Conservation (phyloP, 495 filamentous ascomycete species). For the Haplographium delicatum region DNA sequence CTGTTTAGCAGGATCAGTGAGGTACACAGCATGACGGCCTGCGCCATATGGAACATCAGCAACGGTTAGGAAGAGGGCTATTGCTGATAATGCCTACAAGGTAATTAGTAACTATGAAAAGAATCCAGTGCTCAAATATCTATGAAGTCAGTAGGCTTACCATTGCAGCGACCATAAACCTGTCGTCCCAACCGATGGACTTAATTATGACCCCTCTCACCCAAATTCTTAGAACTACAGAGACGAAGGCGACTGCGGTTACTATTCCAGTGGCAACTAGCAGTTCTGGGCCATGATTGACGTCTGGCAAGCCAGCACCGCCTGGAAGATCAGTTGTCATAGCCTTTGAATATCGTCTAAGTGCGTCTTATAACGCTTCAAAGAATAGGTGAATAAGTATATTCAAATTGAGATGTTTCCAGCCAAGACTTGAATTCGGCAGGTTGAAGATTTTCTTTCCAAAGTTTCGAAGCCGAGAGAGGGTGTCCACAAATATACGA, state of each 20-base stretch:
- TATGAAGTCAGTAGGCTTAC: constrained; percentile 18
- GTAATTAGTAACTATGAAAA: background rate
- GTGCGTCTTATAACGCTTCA: too few relatives aligned
- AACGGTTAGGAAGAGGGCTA: constrained; percentile 25
- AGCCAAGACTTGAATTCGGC: too few relatives aligned
- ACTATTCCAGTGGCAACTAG: constrained; percentile 34
- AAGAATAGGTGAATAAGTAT: too few relatives aligned
- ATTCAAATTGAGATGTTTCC: too few relatives aligned
- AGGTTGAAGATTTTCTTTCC: too few relatives aligned
- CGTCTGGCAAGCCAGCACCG: constrained; percentile 21
- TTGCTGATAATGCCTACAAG: background rate
- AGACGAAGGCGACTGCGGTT: constrained; percentile 29
- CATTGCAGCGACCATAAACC: constrained; percentile 35
- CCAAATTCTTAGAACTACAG: constrained; percentile 33
- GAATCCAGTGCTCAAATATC: background rate
- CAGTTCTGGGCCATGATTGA: constrained; percentile 36
- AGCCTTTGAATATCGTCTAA: too few relatives aligned
- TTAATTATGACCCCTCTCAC: constrained; percentile 39
- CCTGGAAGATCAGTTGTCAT: background rate
- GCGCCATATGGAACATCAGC: constrained; percentile 36
- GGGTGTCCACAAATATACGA: too few relatives aligned
- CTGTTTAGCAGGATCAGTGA: background rate
- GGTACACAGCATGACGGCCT: constrained; percentile 31
- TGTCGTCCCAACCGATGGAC: constrained; percentile 43
- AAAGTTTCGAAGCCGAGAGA: too few relatives aligned